These are phyloP conservation scores for Debaryomyces coudertii DNA, from an alignment of 1,139 yeast species.

Conservation along the genomic window DNA sequence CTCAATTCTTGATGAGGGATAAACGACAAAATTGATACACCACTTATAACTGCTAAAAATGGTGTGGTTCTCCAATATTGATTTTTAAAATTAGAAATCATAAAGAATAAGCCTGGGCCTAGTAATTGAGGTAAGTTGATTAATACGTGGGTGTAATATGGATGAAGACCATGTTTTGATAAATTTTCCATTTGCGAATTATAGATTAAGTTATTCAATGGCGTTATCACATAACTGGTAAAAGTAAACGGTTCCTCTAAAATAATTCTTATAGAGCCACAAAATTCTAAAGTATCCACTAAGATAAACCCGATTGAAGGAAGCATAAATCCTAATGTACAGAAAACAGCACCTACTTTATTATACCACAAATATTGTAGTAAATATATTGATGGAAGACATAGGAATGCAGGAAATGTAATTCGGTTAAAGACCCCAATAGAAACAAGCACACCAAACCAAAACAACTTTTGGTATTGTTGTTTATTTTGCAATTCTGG, in stretches of 20 bases:
- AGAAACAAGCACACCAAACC: slow-evolving; percentile 56
- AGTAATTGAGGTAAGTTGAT: slow-evolving; percentile 77
- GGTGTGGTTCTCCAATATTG: slow-evolving; percentile 51
- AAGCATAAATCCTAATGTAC: slow-evolving; percentile 32
- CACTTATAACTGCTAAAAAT: slow-evolving; percentile 64
- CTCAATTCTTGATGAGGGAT: slow-evolving; percentile 93
- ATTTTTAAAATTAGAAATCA: slow-evolving; percentile 36
- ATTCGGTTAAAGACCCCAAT: slow-evolving; percentile 83
- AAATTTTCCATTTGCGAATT: slow-evolving; percentile 64
- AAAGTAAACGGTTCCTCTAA: slow-evolving; percentile 15
- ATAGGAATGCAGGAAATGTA: slow-evolving; percentile 76
- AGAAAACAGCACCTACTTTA: slow-evolving; percentile 26
- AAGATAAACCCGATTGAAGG: slow-evolving; percentile 45
- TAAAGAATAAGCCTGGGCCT: slow-evolving; percentile 70
- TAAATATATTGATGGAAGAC: slow-evolving; percentile 57
- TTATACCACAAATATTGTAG: slow-evolving; percentile 38
- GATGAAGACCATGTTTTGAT: slow-evolving; percentile 80
- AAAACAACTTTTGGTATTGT: slow-evolving; percentile 25
- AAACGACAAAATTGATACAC: slow-evolving; percentile 60
- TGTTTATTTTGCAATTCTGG: slow-evolving; percentile 13
- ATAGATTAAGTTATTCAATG: slow-evolving; percentile 74
- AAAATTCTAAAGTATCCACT: slow-evolving; percentile 52
- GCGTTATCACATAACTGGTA: slow-evolving; percentile 57
- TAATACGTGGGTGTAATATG: slow-evolving; percentile 71
- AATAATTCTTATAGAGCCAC: slow-evolving; percentile 9